phyloP scores from a whole-genome alignment of 2,329 filamentous ascomycete genomes.

The Sporothrix dimorphospora region DNA sequence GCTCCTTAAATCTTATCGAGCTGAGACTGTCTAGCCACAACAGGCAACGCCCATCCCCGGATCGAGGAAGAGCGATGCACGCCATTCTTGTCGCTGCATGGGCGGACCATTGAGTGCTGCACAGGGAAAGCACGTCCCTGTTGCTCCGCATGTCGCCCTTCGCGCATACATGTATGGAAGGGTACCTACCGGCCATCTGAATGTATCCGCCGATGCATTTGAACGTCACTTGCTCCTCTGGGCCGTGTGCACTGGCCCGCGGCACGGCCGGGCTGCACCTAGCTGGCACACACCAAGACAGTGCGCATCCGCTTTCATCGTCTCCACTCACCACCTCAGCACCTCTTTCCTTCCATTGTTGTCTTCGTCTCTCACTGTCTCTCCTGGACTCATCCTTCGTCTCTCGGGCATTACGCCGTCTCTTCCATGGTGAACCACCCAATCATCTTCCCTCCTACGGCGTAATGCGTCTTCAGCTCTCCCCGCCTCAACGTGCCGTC shows the following conservation, averaged over 20 bases:
- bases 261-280: constrained; percentile 7
- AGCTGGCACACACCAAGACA: constrained; percentile 9
- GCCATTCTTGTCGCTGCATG: background rate
- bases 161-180: constrained; percentile 5
- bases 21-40: background rate
- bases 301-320: background rate
- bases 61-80: constrained; percentile 21
- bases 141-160: constrained; percentile 30
- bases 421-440: background rate
- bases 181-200: constrained; percentile 26
- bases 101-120: background rate
- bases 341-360: background rate
- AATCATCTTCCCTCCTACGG: background rate
- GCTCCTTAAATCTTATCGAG: background rate
- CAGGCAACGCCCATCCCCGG: background rate
- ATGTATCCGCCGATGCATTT: background rate
- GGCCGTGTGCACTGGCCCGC: constrained; percentile 22
- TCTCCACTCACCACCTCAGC: constrained; percentile 10
- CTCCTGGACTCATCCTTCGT: background rate
- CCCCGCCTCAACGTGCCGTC: background rate
- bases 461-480: background rate
- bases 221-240: constrained; percentile 10
- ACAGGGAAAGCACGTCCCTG: constrained; percentile 5
- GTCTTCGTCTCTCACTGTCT: background rate
- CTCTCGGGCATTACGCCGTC: background rate